Base-by-base conservation (phyloP, 2,329 filamentous ascomycete genomes). In the Paracorniculantispora psalliotae region DNA sequence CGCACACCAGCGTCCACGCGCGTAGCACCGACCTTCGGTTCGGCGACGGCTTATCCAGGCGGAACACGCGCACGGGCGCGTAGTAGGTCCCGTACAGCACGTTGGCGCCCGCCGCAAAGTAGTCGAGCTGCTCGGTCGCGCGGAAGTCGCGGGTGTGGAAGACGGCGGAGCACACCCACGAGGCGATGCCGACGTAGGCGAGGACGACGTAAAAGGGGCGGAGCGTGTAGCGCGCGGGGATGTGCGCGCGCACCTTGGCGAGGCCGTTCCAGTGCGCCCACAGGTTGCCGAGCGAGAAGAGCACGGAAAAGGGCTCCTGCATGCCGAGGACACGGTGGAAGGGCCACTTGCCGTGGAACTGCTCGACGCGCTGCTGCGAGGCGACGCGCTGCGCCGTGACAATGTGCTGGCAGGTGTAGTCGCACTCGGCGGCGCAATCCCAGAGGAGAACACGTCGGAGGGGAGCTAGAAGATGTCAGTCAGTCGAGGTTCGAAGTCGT, bases 331-430 rank as follows among this genome's bases (percentile, higher is more conserved):
- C 82, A 65, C 94, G 90, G 73, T 87, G 81, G 77, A 99, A 99
- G 41, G 94, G 94, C 94, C 94, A 99, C 82, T 99, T 99, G 33
- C 94, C 94, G 77, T 99, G 92, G 79, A 92, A 99, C 76, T 99
- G 94, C 59, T 93, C 87, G 52, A 97, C 75, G 12, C 86, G 82
- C 30, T 85, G 83, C 61, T 85, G 82, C 63, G 82, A 78, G 26
- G 83, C 77, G 64, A 92, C 75, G 63, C 93, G 91, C 60, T 77
- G 76, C 66, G 84, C 75, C 59, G 94, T 97, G 61, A 96, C 81
- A 72, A 96, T 88, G 80, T 96, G 93, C 73, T 99, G 94, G 80
- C 94, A 99, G 62, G 90, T 88, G 79, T 99, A 96, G 79, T 99
- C 92, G 85, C 94, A 99, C 82, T 99, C 93, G 70, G 89, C 81